phyloP scores from a whole-genome alignment of 495 filamentous ascomycete genomes.

The Tuber magnatum region DNA sequence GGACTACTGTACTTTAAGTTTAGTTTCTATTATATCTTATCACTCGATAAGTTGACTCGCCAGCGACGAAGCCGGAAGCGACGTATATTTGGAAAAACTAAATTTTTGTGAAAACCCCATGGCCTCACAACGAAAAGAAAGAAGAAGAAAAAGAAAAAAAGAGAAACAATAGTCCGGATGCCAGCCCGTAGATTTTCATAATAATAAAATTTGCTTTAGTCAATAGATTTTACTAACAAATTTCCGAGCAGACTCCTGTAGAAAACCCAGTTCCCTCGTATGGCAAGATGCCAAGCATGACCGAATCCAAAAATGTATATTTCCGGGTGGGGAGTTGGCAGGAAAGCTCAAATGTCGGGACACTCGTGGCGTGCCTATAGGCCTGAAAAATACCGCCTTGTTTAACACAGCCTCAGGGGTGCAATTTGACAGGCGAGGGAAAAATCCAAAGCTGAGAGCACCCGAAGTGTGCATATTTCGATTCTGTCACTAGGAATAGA shows the following conservation, averaged over 20 bases:
- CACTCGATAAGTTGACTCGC: background rate
- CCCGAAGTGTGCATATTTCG: background rate
- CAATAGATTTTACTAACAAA: background rate
- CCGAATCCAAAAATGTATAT: background rate
- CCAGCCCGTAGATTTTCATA: background rate
- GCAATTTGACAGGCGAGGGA: background rate
- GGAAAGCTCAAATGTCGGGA: background rate
- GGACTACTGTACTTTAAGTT: too few relatives aligned
- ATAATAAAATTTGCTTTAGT: background rate
- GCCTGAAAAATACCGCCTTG: background rate
- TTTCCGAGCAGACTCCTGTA: background rate
- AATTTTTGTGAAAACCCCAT: background rate
- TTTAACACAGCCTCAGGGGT: background rate
- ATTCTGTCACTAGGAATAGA: background rate
- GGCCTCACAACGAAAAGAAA: background rate
- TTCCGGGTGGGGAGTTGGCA: too few relatives aligned
- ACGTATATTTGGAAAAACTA: background rate
- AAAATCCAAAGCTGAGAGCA: background rate
- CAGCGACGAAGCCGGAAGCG: too few relatives aligned
- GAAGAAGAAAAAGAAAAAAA: background rate
- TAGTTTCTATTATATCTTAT: background rate
- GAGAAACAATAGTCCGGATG: background rate
- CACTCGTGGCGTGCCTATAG: background rate
- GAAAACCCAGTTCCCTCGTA: background rate
- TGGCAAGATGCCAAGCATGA: background rate